phyloP scores from a whole-genome alignment of 2,329 filamentous ascomycete genomes.

The Neonectria ditissima region DNA sequence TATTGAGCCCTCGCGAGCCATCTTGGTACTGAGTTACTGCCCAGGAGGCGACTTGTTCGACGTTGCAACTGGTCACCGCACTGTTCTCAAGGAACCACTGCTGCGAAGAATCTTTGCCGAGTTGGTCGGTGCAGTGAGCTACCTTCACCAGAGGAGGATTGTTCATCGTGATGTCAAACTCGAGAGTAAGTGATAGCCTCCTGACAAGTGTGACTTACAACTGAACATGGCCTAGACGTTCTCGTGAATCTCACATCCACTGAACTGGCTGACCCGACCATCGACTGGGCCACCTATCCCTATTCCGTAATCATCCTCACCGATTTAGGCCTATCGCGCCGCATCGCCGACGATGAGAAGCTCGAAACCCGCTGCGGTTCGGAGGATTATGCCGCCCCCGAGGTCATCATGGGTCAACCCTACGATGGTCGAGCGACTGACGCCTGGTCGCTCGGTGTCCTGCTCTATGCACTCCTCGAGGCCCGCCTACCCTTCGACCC shows the following conservation, averaged over 20 bases:
- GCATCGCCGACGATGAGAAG: conserved; percentile 86
- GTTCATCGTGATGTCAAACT: conserved; percentile 98
- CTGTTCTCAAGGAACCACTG: conserved; percentile 74
- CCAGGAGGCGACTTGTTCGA: conserved; percentile 96
- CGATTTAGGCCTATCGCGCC: conserved; percentile 89
- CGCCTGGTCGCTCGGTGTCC: conserved; percentile 93
- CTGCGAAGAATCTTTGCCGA: conserved; percentile 91
- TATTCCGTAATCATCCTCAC: conserved; percentile 89
- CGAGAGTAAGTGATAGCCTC: conserved; percentile 73
- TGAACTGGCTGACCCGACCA: conserved; percentile 71
- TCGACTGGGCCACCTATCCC: conserved; percentile 81
- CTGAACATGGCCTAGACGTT: conserved; percentile 71
- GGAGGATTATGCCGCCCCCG: conserved; percentile 96
- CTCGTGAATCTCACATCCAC: conserved; percentile 84
- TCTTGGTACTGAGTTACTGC: conserved; percentile 91
- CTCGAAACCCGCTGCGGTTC: conserved; percentile 95
- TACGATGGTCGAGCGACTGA: conserved; percentile 95
- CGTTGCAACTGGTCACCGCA: conserved; percentile 79
- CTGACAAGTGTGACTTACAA: background rate
- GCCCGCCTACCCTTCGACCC: conserved; percentile 94
- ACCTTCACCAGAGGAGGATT: conserved; percentile 86
- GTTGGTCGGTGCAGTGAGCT: conserved; percentile 84
- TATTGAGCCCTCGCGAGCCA: conserved; percentile 82
- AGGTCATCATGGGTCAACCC: conserved; percentile 93
- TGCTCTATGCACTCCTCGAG: conserved; percentile 94